Percentiles rank a stretch among this genome's conserved stretches.
Evolutionary conservation across 2,329 filamentous ascomycete genomes (phyloP).

Genomic region (Colletotrichum scovillei): DNA sequence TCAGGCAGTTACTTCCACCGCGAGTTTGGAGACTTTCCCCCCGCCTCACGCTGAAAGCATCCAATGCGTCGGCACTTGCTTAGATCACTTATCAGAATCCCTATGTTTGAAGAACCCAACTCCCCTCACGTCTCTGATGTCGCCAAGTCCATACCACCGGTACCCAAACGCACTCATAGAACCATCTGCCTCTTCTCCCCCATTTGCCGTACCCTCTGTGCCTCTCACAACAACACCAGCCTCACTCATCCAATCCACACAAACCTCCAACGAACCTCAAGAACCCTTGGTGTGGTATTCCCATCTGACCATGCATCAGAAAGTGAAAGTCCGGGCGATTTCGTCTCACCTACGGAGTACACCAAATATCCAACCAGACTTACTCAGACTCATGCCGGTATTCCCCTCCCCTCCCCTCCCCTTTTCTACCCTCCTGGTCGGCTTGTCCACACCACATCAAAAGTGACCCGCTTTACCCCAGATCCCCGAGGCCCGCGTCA

Average conservation of each 20-base stretch:
- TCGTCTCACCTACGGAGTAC: not conserved
- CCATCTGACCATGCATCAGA: not conserved
- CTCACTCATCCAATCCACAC: not conserved
- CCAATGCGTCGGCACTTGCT: not conserved
- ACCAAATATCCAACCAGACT: not conserved
- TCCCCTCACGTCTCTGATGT: not conserved
- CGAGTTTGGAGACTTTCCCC: not conserved
- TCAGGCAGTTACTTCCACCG: not conserved
- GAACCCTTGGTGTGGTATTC: not conserved
- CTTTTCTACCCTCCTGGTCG: too few species aligned
- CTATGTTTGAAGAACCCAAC: not conserved
- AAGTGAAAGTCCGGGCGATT: not conserved
- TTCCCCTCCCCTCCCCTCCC: not conserved
- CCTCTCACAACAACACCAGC: too few species aligned
- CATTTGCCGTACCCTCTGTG: not conserved
- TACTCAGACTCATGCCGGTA: not conserved
- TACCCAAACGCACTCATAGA: not conserved
- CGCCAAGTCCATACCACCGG: not conserved
- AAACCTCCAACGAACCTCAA: not conserved
- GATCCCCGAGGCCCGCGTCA: conserved; percentile 15
- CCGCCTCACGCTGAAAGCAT: not conserved
- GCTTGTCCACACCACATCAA: not conserved
- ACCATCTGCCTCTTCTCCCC: not conserved
- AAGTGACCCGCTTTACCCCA: conserved; percentile 28
- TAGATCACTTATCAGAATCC: not conserved